Conservation (phyloP, 495 filamentous ascomycete genomes). For the Gamarada debralockiae region DNA sequence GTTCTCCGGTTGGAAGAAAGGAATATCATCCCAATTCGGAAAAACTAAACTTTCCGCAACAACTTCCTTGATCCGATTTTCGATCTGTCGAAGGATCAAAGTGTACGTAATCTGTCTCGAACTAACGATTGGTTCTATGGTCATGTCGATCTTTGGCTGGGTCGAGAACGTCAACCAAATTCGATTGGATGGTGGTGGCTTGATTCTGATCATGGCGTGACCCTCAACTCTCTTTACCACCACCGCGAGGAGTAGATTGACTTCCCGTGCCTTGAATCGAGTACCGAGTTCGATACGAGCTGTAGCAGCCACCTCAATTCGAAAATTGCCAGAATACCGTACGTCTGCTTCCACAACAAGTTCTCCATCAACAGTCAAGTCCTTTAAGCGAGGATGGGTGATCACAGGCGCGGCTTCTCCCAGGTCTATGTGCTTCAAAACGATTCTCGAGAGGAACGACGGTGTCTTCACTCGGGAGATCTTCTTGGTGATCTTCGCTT, state of each 20-base stretch:
- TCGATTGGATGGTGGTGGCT: slow-evolving; percentile 92
- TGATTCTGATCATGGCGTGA: slow-evolving; percentile 78
- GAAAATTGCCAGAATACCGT: slow-evolving; percentile 83
- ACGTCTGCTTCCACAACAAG: slow-evolving; percentile 81
- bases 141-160: slow-evolving; percentile 87
- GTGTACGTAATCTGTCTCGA: slow-evolving; percentile 92
- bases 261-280: slow-evolving; percentile 85
- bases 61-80: slow-evolving; percentile 89
- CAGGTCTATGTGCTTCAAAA: slow-evolving; percentile 76
- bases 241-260: slow-evolving; percentile 82
- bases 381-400: slow-evolving; percentile 83
- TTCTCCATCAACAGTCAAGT: slow-evolving; percentile 88
- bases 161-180: slow-evolving; percentile 92
- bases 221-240: slow-evolving; percentile 84
- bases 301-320: slow-evolving; percentile 82
- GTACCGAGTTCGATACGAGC: slow-evolving; percentile 86
- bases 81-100: slow-evolving; percentile 87
- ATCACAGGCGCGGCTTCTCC: slow-evolving; percentile 85
- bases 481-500: slow-evolving; percentile 90
- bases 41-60: slow-evolving; percentile 88
- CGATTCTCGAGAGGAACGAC: slow-evolving; percentile 78
- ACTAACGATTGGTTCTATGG: slow-evolving; percentile 92
- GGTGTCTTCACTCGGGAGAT: slow-evolving; percentile 92
- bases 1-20: slow-evolving; percentile 74
- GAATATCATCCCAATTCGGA: slow-evolving; percentile 93